Evolutionary conservation across 78 protist genomes (phyloP).

Genomic region (Mastigamoeba balamuthi): DNA sequence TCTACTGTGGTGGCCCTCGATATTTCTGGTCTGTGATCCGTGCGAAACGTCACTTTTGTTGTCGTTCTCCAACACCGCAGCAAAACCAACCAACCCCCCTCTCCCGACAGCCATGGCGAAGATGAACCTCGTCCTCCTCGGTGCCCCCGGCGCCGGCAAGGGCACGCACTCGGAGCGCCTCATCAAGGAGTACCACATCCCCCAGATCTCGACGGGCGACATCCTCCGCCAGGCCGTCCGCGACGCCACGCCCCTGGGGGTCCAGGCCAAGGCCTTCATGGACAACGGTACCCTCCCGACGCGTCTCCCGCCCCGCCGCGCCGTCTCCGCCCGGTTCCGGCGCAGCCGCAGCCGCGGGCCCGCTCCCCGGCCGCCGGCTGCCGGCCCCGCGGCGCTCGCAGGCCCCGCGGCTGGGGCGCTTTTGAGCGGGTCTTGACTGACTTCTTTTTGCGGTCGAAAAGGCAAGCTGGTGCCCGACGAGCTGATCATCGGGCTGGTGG

Average conservation of each 20-base stretch:
- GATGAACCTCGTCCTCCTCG: slow-evolving; percentile 58
- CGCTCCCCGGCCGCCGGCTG: too few species aligned
- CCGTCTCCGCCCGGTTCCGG: neutral
- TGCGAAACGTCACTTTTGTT: too few species aligned
- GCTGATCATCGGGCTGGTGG: slow-evolving; percentile 68
- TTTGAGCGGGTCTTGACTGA: too few species aligned
- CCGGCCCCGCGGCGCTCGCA: too few species aligned
- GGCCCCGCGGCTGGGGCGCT: too few species aligned
- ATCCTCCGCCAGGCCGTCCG: slow-evolving; percentile 90
- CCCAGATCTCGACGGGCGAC: slow-evolving; percentile 94
- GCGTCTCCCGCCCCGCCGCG: neutral
- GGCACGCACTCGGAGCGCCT: slow-evolving; percentile 80
- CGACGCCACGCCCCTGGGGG: slow-evolving; percentile 68
- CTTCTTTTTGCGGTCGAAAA: too few species aligned
- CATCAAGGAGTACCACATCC: slow-evolving; percentile 39
- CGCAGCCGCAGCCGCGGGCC: too few species aligned
- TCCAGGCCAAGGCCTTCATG: slow-evolving; percentile 77
- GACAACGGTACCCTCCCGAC: slow-evolving; percentile 77
- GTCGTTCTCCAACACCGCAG: too few species aligned
- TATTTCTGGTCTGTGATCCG: too few species aligned
- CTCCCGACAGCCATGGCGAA: too few species aligned
- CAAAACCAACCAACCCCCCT: too few species aligned
- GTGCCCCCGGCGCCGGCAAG: slow-evolving; percentile 88
- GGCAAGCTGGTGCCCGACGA: slow-evolving; percentile 67
- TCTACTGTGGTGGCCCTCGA: too few species aligned